These are phyloP conservation scores for Ceratopteris richardii DNA, from an alignment of 75 land plant genomes.

Conservation along the genomic window DNA sequence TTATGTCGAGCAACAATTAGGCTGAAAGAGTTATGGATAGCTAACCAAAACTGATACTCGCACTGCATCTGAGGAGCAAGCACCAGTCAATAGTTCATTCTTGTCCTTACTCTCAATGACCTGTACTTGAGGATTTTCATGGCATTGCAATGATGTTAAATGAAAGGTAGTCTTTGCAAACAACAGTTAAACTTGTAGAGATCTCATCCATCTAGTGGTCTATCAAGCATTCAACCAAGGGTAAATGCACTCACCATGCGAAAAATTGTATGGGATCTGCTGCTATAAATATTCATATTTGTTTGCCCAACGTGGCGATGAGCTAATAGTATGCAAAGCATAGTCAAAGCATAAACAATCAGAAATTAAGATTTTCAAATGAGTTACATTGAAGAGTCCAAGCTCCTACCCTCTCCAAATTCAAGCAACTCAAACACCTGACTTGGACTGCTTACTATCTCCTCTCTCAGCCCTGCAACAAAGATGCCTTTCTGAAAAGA, in stretches of 20 bases:
- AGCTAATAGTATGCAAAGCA: constrained; percentile 35
- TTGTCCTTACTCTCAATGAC: constrained; percentile 95
- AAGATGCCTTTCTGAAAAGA: constrained; percentile 70
- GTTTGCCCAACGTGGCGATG: constrained; percentile 95
- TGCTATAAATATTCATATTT: constrained; percentile 90
- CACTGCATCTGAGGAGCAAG: constrained; percentile 53
- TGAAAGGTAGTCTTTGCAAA: not conserved
- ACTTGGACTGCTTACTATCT: constrained; percentile 73
- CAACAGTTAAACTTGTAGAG: not conserved
- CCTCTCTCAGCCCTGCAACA: constrained; percentile 93
- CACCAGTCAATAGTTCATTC: constrained; percentile 20
- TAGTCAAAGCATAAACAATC: too few species aligned
- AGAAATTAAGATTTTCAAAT: too few species aligned
- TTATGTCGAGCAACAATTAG: too few species aligned
- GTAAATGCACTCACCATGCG: constrained; percentile 60
- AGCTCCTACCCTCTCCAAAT: constrained; percentile 71
- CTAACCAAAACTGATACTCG: constrained; percentile 94
- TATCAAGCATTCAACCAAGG: too few species aligned
- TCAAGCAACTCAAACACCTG: constrained; percentile 79
- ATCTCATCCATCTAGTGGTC: too few species aligned
- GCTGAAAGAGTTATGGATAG: too few species aligned
- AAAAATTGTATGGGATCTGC: constrained; percentile 96
- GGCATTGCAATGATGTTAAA: too few species aligned
- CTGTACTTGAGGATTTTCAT: constrained; percentile 22
- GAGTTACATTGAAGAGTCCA: not conserved